Conservation (phyloP, 106 monocot genomes). For the Acorus gramineus region DNA sequence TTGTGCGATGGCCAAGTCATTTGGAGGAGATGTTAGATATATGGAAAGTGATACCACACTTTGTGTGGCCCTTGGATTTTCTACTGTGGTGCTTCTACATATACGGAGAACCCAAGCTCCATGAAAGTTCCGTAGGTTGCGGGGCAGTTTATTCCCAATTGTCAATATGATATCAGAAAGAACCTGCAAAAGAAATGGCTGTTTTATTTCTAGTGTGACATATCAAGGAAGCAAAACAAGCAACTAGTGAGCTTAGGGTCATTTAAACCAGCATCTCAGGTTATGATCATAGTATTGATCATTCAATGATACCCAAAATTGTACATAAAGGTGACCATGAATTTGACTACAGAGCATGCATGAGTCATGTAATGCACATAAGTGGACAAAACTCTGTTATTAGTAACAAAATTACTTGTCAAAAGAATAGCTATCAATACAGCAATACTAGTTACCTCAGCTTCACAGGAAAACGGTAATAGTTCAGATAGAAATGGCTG, state of each 20-base stretch:
- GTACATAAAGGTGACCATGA: no score
- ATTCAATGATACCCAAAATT: no score
- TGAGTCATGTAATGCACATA: no score
- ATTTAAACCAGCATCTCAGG: no score
- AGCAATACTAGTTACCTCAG: constrained; percentile 41
- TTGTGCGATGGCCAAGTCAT: constrained; percentile 43
- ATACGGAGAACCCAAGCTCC: constrained; percentile 51
- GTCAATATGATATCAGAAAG: constrained; percentile 46
- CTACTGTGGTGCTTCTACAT: constrained; percentile 26
- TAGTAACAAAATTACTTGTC: no score
- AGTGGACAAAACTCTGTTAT: no score
- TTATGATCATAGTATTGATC: no score
- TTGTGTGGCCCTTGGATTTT: constrained; percentile 35
- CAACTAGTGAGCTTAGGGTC: no score
- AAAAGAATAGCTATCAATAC: no score
- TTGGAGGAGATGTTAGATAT: constrained; percentile 36
- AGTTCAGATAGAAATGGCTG: constrained; percentile 38
- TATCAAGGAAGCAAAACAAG: background rate
- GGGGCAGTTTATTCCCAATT: constrained; percentile 33
- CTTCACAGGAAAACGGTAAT: constrained; percentile 41
- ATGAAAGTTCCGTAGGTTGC: constrained; percentile 21
- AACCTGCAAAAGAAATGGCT: constrained; percentile 23
- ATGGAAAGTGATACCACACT: constrained; percentile 36
- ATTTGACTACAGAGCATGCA: no score
- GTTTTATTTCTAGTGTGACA: background rate